Evolutionary conservation across 169 alveolate genomes (phyloP).

Genomic region (Plasmodium billcollinsi): DNA sequence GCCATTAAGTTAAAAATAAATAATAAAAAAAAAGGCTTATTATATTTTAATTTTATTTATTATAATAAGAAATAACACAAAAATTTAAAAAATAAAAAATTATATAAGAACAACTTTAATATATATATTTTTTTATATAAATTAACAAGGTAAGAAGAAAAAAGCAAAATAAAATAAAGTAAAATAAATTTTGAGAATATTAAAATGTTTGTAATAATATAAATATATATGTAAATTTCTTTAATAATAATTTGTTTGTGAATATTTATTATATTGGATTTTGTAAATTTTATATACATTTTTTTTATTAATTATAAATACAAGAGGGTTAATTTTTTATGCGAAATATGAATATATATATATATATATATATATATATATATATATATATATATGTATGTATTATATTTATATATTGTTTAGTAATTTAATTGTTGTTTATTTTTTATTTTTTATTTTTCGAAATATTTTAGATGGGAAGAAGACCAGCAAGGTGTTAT

Average conservation of each 20-base stretch:
- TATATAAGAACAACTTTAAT: not conserved
- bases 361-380: not conserved
- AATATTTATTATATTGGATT: too few species aligned
- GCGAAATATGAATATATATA: not conserved
- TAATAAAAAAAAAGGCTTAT: too few species aligned
- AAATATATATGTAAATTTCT: not conserved
- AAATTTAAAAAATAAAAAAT: not conserved
- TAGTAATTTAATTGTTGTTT: too few species aligned
- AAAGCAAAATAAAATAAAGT: not conserved
- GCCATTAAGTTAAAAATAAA: too few species aligned
- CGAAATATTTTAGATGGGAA: constrained; percentile 94
- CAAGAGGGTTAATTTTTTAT: too few species aligned
- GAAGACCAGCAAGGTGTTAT: constrained; percentile 99
- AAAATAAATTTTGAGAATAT: not conserved
- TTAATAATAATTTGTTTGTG: not conserved
- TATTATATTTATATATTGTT: too few species aligned
- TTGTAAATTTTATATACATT: too few species aligned
- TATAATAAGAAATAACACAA: too few species aligned
- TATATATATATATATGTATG: not conserved
- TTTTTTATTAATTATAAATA: too few species aligned
- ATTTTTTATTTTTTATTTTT: not conserved
- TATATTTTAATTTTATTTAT: too few species aligned
- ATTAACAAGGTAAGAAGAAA: not conserved
- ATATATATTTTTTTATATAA: not conserved
- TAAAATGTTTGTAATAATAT: not conserved